Conservation (phyloP, 306 rosid genomes). For the Crataegus laevigata region DNA sequence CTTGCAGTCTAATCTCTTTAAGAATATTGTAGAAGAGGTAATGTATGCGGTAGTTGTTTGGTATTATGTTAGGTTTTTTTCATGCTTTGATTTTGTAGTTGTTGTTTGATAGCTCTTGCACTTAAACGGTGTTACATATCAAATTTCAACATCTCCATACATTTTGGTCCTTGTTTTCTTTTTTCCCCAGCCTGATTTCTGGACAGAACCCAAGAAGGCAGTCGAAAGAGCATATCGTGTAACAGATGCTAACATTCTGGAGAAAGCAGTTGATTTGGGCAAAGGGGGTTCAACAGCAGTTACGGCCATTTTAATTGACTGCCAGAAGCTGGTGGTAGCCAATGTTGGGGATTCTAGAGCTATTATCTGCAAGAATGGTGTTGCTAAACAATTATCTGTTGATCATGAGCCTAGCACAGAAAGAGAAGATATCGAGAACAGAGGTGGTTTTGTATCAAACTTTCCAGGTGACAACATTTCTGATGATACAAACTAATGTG, state of each 20-base stretch:
- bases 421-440: constrained; percentile 49
- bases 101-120: not conserved
- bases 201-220: constrained; percentile 58
- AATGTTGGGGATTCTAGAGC: constrained; percentile 96
- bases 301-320: constrained; percentile 81
- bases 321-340: constrained; percentile 72
- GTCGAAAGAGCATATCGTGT: constrained; percentile 60
- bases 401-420: constrained; percentile 86
- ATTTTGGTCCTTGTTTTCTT: not conserved
- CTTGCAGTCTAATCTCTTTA: constrained; percentile 63
- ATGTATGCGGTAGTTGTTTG: not conserved
- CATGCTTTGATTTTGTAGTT: not conserved
- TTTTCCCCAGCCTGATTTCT: constrained; percentile 58
- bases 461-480: constrained; percentile 63
- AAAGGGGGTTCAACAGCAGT: constrained; percentile 97
- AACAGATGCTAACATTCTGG: constrained; percentile 72
- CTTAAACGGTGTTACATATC: not conserved
- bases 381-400: constrained; percentile 65
- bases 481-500: not conserved
- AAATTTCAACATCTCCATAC: not conserved
- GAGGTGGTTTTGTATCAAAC: constrained; percentile 91
- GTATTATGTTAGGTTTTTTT: not conserved
- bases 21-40: constrained; percentile 80
- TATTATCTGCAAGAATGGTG: constrained; percentile 55
- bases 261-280: constrained; percentile 66